Conservation (phyloP, 208 protist species). For the Zelonia costaricensis region DNA sequence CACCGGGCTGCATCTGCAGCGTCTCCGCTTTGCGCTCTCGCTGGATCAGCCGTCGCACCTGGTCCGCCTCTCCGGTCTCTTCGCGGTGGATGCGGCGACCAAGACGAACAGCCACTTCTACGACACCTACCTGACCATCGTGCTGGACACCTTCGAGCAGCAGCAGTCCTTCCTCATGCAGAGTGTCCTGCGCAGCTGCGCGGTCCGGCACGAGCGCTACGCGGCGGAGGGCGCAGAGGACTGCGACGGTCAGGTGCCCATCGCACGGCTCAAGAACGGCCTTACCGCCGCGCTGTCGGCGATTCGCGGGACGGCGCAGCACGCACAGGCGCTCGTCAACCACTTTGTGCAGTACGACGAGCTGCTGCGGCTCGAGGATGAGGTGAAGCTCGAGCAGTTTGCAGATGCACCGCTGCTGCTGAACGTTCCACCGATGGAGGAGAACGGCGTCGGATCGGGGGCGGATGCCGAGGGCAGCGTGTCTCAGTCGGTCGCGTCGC, state of each 20-base stretch:
- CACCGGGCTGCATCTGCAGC: conserved; percentile 53
- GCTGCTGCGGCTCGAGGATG: conserved; percentile 61
- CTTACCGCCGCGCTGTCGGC: conserved; percentile 36
- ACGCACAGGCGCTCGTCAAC: conserved; percentile 56
- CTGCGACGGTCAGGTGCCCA: conserved; percentile 64
- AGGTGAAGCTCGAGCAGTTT: conserved; percentile 78
- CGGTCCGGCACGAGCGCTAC: conserved; percentile 42
- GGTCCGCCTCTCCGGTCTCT: conserved; percentile 47
- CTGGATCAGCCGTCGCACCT: conserved; percentile 76
- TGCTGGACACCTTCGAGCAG: conserved; percentile 64
- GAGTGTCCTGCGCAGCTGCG: conserved; percentile 41
- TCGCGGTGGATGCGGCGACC: conserved; percentile 54
- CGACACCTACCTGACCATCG: conserved; percentile 74
- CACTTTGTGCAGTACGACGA: conserved; percentile 76
- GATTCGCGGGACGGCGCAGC: conserved; percentile 30
- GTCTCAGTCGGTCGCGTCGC: neutral
- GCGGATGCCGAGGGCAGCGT: conserved; percentile 1
- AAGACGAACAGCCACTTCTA: conserved; percentile 74
- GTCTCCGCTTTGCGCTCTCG: conserved; percentile 77
- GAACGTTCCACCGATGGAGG: conserved; percentile 24
- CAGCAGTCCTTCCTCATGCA: conserved; percentile 73
- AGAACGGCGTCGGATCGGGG: neutral
- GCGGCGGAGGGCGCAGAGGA: conserved; percentile 50
- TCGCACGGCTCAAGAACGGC: conserved; percentile 51
- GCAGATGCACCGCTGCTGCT: conserved; percentile 70